phyloP scores from a whole-genome alignment of 768 basidiomycete species.

The Lactifluus volemus region DNA sequence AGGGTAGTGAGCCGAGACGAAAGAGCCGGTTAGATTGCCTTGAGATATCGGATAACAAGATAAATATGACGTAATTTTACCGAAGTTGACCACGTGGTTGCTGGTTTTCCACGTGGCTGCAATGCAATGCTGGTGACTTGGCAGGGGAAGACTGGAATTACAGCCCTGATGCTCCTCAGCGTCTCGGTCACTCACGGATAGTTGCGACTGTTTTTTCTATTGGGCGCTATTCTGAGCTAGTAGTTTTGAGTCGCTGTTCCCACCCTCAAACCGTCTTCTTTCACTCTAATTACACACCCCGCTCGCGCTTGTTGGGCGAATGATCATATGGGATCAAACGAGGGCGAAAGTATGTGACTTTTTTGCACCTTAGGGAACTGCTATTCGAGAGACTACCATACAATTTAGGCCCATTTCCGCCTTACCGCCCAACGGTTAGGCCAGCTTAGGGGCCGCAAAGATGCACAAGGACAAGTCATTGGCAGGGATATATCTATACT shows the following conservation, averaged over 20 bases:
- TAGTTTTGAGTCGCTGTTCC: neutral
- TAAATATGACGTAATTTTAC: no score
- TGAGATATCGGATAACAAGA: no score
- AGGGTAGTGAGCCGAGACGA: constrained; percentile 4
- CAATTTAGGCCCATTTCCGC: constrained; percentile 49
- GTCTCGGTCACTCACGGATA: neutral
- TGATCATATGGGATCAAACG: constrained; percentile 27
- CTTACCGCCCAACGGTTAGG: constrained; percentile 56
- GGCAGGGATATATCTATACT: constrained; percentile 61
- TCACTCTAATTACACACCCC: neutral
- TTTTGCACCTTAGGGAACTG: neutral
- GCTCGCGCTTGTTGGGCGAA: neutral
- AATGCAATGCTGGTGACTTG: neutral
- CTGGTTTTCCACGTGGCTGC: neutral
- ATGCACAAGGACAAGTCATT: constrained; percentile 52
- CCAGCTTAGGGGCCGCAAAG: constrained; percentile 61
- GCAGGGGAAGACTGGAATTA: no score
- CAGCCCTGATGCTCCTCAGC: neutral
- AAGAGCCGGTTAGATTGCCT: constrained; percentile 6
- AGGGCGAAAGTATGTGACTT: constrained; percentile 26
- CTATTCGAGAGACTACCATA: constrained; percentile 3
- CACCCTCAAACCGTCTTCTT: neutral
- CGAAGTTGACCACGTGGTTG: neutral
- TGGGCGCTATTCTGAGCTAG: neutral
- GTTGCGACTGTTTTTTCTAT: neutral